phyloP scores from a whole-genome alignment of 176 grass and related monocot species.

The Oryza longistaminata region DNA sequence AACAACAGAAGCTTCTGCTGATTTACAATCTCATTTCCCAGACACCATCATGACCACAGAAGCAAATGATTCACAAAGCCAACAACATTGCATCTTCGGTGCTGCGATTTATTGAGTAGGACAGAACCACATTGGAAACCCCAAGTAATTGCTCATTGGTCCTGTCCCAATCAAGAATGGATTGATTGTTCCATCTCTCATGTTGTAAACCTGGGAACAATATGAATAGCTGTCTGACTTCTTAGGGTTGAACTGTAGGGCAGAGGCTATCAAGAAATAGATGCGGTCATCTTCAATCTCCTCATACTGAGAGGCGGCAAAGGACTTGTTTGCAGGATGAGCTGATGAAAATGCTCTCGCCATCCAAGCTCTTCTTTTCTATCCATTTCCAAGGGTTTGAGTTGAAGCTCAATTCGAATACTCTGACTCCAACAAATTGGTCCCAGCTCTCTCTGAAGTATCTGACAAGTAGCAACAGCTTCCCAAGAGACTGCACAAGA shows the following conservation, averaged over 20 bases:
- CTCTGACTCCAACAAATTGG: conserved; percentile 14
- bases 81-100: not conserved
- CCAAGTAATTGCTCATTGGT: not conserved
- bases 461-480: conserved; percentile 19
- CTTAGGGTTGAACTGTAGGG: not conserved
- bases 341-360: conserved; percentile 5
- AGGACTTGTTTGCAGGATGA: conserved; percentile 7
- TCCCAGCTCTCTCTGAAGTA: conserved; percentile 3
- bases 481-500: conserved; percentile 17
- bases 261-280: conserved; percentile 21
- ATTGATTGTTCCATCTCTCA: conserved; percentile 11
- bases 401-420: not conserved
- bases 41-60: not conserved
- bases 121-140: conserved; percentile 4
- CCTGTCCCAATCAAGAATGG: conserved; percentile 9
- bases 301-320: not conserved
- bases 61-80: conserved; percentile 6
- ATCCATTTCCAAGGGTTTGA: conserved; percentile 23
- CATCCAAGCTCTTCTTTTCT: conserved; percentile 6
- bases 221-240: not conserved
- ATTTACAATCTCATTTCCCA: not conserved
- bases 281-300: conserved; percentile 13
- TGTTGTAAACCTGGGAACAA: conserved; percentile 14
- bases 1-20: conserved; percentile 3
- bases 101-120: conserved; percentile 4